phyloP scores from a whole-genome alignment of 345 rosid genomes.

The Ricinus communis region DNA sequence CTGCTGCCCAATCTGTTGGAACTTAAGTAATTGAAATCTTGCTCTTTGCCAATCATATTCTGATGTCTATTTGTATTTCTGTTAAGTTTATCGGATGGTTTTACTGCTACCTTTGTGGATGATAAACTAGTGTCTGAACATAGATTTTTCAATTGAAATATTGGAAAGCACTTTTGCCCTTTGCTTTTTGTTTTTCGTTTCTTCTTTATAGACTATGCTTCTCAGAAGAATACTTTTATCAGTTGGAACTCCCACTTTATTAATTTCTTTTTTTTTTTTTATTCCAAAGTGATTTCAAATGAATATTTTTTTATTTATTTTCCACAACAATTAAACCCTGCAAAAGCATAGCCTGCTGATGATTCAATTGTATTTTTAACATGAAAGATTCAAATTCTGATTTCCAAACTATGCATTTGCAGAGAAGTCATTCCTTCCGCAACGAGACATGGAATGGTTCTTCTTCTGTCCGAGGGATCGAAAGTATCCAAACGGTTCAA shows the following conservation, averaged over 20 bases:
- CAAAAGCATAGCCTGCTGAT: no score
- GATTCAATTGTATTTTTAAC: no score
- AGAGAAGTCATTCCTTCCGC: constrained; percentile 81
- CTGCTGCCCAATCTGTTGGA: background rate
- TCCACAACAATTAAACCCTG: no score
- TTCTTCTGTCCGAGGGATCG: constrained; percentile 85
- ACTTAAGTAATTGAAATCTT: background rate
- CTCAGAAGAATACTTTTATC: constrained; percentile 5
- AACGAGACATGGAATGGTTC: constrained; percentile 87
- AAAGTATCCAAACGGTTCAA: constrained; percentile 77
- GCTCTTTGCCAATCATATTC: background rate
- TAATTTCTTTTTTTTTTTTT: background rate
- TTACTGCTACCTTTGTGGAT: no score
- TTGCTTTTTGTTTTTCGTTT: constrained; percentile 16
- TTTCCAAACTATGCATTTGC: constrained; percentile 23
- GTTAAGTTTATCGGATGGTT: background rate
- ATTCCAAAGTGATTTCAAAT: no score
- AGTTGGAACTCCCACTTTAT: constrained; percentile 23
- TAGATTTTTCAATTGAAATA: background rate
- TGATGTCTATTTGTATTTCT: background rate
- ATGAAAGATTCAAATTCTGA: background rate
- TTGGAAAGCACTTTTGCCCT: constrained; percentile 34
- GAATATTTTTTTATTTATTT: no score
- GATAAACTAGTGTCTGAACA: constrained; percentile 24
- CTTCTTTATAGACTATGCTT: constrained; percentile 12